A percentile compares a stretch with the other conserved stretches of the same genome.
These are phyloP conservation scores for Geranium brycei DNA, from an alignment of 345 rosid genomes.

Conservation along the genomic window DNA sequence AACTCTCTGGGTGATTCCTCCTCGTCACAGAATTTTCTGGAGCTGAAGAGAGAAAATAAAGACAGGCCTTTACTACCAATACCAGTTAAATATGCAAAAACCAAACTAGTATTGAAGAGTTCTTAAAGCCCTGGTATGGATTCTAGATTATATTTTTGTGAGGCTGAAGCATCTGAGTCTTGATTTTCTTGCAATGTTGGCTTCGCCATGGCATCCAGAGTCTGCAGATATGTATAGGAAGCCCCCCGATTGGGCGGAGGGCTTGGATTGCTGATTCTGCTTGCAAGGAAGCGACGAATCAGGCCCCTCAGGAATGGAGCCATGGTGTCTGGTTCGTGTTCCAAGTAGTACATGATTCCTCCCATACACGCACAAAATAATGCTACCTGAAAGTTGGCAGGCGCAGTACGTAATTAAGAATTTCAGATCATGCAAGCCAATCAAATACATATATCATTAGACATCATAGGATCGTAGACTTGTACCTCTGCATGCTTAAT, in stretches of 20 bases:
- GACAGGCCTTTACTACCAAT: conserved; percentile 5
- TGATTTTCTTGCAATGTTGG: conserved; percentile 40
- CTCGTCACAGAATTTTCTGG: too few species aligned
- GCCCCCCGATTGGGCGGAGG: conserved; percentile 38
- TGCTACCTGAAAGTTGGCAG: conserved; percentile 49
- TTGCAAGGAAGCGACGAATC: conserved; percentile 87
- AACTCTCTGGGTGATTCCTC: too few species aligned
- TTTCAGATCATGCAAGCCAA: not conserved
- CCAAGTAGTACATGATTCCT: conserved; percentile 93
- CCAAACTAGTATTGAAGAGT: not conserved
- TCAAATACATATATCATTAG: not conserved
- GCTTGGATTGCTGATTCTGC: conserved; percentile 78
- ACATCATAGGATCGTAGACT: not conserved
- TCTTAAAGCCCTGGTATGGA: conserved; percentile 79
- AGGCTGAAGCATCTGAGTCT: conserved; percentile 32
- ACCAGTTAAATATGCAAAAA: not conserved
- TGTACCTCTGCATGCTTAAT: conserved; percentile 86
- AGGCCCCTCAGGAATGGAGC: conserved; percentile 85
- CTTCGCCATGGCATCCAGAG: conserved; percentile 49
- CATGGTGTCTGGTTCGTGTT: conserved; percentile 91
- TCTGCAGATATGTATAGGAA: conserved; percentile 58
- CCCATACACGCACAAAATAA: conserved; percentile 96
- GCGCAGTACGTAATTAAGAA: too few species aligned
- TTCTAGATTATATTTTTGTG: conserved; percentile 75
- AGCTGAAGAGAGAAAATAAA: conserved; percentile 9